Base-by-base conservation (phyloP, 2,329 filamentous ascomycete species). In the Blastomyces silverae region DNA sequence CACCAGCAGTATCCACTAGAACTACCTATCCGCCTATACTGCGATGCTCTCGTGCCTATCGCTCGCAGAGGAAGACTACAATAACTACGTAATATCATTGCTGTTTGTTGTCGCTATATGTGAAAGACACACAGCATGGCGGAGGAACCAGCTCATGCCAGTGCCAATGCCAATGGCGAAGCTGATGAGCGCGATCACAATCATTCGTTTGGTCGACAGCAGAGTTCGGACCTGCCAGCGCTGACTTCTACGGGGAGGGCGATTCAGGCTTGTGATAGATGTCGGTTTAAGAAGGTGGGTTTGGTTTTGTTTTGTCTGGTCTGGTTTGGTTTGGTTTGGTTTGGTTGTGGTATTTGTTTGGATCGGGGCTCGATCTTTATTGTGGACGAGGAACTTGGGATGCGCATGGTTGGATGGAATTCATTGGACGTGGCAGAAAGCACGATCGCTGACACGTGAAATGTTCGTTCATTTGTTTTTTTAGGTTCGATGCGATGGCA, bases 221-320 rank as follows among this genome's bases (percentile, higher is more conserved):
- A 25, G 1, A 2, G 13, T 31, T 48, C 17, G 7, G 55, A 58
- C 22, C 46, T 31, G 8, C 64, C 64, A 17, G 66, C 66, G 25
- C 28, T 67, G 17, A 67, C 66, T 17, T 62, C 62, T 22, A 61
- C 65, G 50, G 62, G 66, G 11, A 64, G 62, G 52, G 61, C 62
- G 5, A 63, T 67, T 20, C 65, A 66, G 55, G 66, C 65, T 17
- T 67, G 66, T 37, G 66, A 67, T 59, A 55, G 66, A 17, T 67
- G 66, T 42, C 62, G 65, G 31, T 62, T 65, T 34, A 67, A 65
- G 63, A 67, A 67, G 42, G 66, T 66, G 17, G 22, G 65, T 39
- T 60, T 22, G 34, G 15, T 62, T 22, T 34, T n/a, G n/a, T n/a
- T n/a, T n/a, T n/a, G n/a, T n/a, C n/a, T n/a, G n/a, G n/a, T n/a